phyloP scores from a whole-genome alignment of 2,329 filamentous ascomycete species.

The Orbilia blumenaviensis region DNA sequence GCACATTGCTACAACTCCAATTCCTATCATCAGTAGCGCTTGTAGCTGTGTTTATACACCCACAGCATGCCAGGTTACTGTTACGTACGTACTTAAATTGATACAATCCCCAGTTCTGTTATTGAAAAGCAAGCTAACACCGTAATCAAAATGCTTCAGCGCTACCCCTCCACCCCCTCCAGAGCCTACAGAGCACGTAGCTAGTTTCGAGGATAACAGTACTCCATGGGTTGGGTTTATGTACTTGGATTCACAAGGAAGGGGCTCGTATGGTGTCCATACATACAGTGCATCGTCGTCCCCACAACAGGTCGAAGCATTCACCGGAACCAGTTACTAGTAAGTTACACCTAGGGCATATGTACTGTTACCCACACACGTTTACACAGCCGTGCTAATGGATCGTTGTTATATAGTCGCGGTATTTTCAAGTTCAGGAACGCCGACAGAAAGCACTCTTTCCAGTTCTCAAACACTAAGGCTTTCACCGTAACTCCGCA shows the following conservation, averaged over 20 bases:
- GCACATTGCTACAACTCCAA: neutral
- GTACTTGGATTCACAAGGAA: neutral
- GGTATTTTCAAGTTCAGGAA: neutral
- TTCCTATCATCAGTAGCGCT: constrained; percentile 13
- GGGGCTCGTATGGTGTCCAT: constrained; percentile 10
- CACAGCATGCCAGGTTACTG: neutral
- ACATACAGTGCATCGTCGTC: neutral
- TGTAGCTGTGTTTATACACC: constrained; percentile 8
- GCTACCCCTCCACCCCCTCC: neutral
- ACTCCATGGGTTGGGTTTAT: neutral
- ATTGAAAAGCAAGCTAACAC: neutral
- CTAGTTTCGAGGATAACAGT: constrained; percentile 1
- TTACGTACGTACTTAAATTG: neutral
- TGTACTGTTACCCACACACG: too few relatives aligned
- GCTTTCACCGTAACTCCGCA: neutral
- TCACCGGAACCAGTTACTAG: neutral
- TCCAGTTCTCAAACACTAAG: neutral
- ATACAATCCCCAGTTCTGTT: neutral
- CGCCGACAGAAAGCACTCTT: neutral
- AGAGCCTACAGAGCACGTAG: neutral
- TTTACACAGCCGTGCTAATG: neutral
- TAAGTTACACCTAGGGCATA: neutral
- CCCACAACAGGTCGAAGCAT: neutral
- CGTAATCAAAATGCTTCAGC: neutral
- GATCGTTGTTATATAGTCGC: neutral